A percentile compares a stretch with the other conserved stretches of the same genome.
phyloP scores from a whole-genome alignment of 768 basidiomycete species.

The Tylopilus subfusipes region DNA sequence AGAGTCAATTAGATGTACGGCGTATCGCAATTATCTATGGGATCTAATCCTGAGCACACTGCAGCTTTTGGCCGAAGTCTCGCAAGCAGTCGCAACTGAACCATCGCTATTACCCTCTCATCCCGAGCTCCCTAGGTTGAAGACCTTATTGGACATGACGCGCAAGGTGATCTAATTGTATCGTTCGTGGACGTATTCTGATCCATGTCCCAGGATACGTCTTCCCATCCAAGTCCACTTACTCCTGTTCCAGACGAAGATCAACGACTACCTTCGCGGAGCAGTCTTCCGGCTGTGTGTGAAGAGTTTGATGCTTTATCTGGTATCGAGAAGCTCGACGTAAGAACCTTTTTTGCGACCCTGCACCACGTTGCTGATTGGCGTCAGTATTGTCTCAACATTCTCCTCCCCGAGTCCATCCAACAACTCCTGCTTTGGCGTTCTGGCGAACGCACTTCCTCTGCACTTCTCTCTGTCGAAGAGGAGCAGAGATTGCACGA shows the following conservation, averaged over 20 bases:
- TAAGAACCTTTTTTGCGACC: constrained; percentile 23
- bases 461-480: constrained; percentile 44
- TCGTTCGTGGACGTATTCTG: background rate
- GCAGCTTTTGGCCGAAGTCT: constrained; percentile 29
- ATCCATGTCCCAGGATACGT: constrained; percentile 12
- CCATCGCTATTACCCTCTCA: constrained; percentile 26
- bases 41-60: constrained; percentile 17
- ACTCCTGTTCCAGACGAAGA: constrained; percentile 16
- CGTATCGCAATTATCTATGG: constrained; percentile 7
- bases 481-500: constrained; percentile 57
- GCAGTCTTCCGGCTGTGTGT: constrained; percentile 32
- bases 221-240: constrained; percentile 22
- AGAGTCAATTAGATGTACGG: constrained; percentile 29
- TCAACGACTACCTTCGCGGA: background rate
- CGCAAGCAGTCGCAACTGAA: constrained; percentile 29
- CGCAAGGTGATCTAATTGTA: constrained; percentile 12
- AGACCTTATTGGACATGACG: background rate
- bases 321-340: constrained; percentile 50
- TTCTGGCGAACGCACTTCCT: constrained; percentile 50
- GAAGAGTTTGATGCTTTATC: constrained; percentile 44
- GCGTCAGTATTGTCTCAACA: constrained; percentile 62
- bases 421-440: constrained; percentile 76
- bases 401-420: constrained; percentile 69
- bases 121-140: constrained; percentile 21
- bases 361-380: background rate